Percentiles rank a stretch among this genome's conserved stretches.
These are phyloP conservation scores for Vigna radiata DNA, from an alignment of 306 rosid species.

Conservation along the genomic window DNA sequence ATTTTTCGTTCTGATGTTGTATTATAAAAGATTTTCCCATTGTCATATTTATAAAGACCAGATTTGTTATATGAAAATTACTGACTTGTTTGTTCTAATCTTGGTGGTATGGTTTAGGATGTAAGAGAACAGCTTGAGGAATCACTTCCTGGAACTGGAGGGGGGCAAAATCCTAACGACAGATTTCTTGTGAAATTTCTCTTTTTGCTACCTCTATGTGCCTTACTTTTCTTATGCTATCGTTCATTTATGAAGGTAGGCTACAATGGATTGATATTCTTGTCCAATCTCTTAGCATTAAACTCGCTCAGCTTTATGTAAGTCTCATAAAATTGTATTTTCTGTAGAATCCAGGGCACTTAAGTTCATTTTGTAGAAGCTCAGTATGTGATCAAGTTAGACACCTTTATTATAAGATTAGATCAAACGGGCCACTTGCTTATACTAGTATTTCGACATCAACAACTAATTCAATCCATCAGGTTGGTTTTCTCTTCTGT, in stretches of 20 bases:
- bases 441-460: conserved; percentile 68
- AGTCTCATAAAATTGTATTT: conserved; percentile 41
- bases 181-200: conserved; percentile 81
- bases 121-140: conserved; percentile 80
- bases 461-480: conserved; percentile 58
- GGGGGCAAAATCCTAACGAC: conserved; percentile 85
- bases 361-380: conserved; percentile 66
- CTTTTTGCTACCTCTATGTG: conserved; percentile 72
- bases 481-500: conserved; percentile 56
- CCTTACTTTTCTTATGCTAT: conserved; percentile 68
- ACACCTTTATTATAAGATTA: conserved; percentile 76
- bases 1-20: conserved; percentile 16
- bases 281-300: conserved; percentile 20
- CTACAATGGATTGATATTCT: conserved; percentile 37
- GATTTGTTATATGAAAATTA: conserved; percentile 13
- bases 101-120: conserved; percentile 62
- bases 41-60: conserved; percentile 2
- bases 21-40: background rate
- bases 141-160: conserved; percentile 90
- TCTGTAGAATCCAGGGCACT: conserved; percentile 66
- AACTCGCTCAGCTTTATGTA: conserved; percentile 8
- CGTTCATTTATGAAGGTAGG: conserved; percentile 72
- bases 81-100: conserved; percentile 32
- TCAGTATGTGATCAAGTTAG: conserved; percentile 70
- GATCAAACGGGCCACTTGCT: conserved; percentile 66